Evolutionary conservation across 2,329 filamentous ascomycete genomes (phyloP).

Genomic region (Verticillium isaacii): DNA sequence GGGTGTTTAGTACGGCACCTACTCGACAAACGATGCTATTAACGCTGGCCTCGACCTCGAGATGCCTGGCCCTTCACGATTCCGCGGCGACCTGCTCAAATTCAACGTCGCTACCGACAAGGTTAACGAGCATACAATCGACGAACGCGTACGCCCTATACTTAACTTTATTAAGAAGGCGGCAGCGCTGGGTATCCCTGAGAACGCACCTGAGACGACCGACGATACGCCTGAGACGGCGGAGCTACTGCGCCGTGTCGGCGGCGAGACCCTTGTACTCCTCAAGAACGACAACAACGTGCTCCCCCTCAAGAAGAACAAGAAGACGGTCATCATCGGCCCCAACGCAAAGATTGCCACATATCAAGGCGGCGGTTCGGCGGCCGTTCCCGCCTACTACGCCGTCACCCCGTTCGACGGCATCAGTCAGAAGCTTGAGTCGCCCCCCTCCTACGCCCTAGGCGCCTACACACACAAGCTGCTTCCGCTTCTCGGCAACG

Average conservation of each 20-base stretch:
- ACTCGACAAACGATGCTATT: constrained; percentile 43
- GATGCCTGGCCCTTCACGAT: constrained; percentile 51
- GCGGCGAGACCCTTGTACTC: constrained; percentile 54
- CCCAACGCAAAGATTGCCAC: constrained; percentile 53
- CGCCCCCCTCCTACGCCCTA: constrained; percentile 45
- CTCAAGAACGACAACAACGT: constrained; percentile 65
- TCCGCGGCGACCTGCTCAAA: constrained; percentile 43
- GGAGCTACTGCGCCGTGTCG: constrained; percentile 32
- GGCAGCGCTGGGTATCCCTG: constrained; percentile 45
- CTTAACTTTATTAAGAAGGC: constrained; percentile 56
- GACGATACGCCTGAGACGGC: constrained; percentile 57
- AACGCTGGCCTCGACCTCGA: constrained; percentile 54
- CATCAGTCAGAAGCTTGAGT: constrained; percentile 50
- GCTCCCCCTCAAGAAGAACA: constrained; percentile 59
- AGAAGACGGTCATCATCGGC: constrained; percentile 52
- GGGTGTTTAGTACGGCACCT: constrained; percentile 38
- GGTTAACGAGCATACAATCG: constrained; percentile 47
- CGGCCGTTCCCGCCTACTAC: constrained; percentile 56
- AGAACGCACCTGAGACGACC: constrained; percentile 46
- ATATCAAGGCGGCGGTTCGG: constrained; percentile 62
- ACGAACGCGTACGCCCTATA: constrained; percentile 51
- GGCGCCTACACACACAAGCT: constrained; percentile 62
- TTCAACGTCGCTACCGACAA: constrained; percentile 52
- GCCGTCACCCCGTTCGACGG: constrained; percentile 70
- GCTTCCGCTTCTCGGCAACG: constrained; percentile 51